These are phyloP conservation scores for Backusella tuberculispora DNA, from an alignment of 192 early-diverging fungal species.

Conservation along the genomic window DNA sequence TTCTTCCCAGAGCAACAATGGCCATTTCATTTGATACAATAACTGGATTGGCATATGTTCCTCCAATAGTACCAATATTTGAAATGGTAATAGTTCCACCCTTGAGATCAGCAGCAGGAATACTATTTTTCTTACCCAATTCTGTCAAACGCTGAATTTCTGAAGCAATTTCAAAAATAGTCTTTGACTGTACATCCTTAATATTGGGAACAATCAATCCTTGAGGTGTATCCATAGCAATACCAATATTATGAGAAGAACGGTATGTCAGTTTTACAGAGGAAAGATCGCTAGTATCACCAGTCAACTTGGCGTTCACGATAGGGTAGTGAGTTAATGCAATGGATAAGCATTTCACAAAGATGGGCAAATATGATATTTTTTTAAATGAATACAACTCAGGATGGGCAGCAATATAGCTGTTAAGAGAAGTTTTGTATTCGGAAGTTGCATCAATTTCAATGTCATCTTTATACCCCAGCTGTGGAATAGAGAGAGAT, in stretches of 20 bases:
- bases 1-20: slow-evolving; percentile 89
- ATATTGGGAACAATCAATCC: slow-evolving; percentile 94
- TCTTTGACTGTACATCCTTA: slow-evolving; percentile 86
- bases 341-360: slow-evolving; percentile 87
- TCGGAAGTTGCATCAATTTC: slow-evolving; percentile 68
- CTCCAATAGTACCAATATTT: slow-evolving; percentile 95
- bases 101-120: slow-evolving; percentile 70
- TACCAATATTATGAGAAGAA: slow-evolving; percentile 85
- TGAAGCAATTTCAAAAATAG: slow-evolving; percentile 86
- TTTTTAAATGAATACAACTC: slow-evolving; percentile 63
- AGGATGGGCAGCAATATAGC: slow-evolving; percentile 52
- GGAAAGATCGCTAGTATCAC: slow-evolving; percentile 42
- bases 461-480: slow-evolving; percentile 93
- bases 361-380: slow-evolving; percentile 94
- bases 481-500: slow-evolving; percentile 91
- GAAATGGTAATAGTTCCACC: slow-evolving; percentile 92
- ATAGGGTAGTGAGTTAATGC: slow-evolving; percentile 86
- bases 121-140: slow-evolving; percentile 60
- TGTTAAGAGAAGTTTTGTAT: slow-evolving; percentile 72
- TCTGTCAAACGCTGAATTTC: slow-evolving; percentile 79
- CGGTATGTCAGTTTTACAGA: slow-evolving; percentile 72
- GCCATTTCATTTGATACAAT: slow-evolving; percentile 86
- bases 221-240: slow-evolving; percentile 97
- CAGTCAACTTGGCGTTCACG: slow-evolving; percentile 75
- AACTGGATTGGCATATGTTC: slow-evolving; percentile 87